These are phyloP conservation scores for Mucor irregularis DNA, from an alignment of 371 early-diverging fungal genomes.

Conservation along the genomic window DNA sequence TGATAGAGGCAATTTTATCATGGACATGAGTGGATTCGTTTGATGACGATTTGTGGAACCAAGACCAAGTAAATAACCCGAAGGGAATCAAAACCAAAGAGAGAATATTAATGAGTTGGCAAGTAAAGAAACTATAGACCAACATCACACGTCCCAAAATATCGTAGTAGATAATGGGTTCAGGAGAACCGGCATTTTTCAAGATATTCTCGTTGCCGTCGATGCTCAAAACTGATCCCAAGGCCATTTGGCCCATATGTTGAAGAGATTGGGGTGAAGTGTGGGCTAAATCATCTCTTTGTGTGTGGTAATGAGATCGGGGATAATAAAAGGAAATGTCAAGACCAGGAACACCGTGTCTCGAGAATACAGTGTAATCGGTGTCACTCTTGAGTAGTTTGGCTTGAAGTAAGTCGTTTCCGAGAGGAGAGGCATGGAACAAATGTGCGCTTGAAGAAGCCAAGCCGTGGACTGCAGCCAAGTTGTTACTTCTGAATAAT, in stretches of 20 bases:
- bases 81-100: slow-evolving; percentile 36
- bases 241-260: slow-evolving; percentile 64
- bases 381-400: slow-evolving; percentile 71
- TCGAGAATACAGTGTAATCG: slow-evolving; percentile 66
- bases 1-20: neutral
- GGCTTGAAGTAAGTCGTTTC: slow-evolving; percentile 68
- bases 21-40: neutral
- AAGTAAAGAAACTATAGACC: slow-evolving; percentile 47
- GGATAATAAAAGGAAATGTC: slow-evolving; percentile 75
- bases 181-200: slow-evolving; percentile 15
- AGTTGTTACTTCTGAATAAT: slow-evolving; percentile 67
- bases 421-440: slow-evolving; percentile 53
- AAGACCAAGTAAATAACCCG: slow-evolving; percentile 11
- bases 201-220: slow-evolving; percentile 20
- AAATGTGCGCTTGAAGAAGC: slow-evolving; percentile 26
- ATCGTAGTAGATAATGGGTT: slow-evolving; percentile 46
- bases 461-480: slow-evolving; percentile 45
- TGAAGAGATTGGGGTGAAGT: slow-evolving; percentile 51
- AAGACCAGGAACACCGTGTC: slow-evolving; percentile 65
- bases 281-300: slow-evolving; percentile 56
- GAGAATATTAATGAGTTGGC: slow-evolving; percentile 39
- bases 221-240: slow-evolving; percentile 39
- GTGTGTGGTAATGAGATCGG: slow-evolving; percentile 73
- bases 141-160: slow-evolving; percentile 50
- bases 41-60: neutral